These are phyloP conservation scores for Colletotrichum agaves DNA, from an alignment of 2,329 filamentous ascomycete species.

Conservation along the genomic window DNA sequence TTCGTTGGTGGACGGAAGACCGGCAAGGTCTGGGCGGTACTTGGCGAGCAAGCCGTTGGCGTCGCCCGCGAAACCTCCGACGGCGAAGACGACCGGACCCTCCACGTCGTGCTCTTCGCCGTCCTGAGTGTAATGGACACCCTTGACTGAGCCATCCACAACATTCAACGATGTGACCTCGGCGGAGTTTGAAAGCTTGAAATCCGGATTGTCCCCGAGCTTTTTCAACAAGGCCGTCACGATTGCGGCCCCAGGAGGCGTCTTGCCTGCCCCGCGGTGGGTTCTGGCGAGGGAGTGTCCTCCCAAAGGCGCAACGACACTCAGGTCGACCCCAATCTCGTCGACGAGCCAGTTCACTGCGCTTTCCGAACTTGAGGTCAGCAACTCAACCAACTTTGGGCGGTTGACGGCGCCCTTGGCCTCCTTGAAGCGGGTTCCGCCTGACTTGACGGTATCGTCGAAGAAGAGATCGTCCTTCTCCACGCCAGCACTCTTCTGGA, in stretches of 20 bases:
- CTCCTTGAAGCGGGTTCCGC: constrained; percentile 54
- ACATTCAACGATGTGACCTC: constrained; percentile 63
- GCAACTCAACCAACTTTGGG: constrained; percentile 56
- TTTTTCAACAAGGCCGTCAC: constrained; percentile 63
- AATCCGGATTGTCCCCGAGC: constrained; percentile 59
- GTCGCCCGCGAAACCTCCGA: constrained; percentile 72
- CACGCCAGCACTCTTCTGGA: constrained; percentile 56
- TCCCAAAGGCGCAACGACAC: constrained; percentile 67
- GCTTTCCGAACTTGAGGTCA: constrained; percentile 59
- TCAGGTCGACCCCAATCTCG: constrained; percentile 67
- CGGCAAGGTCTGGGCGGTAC: constrained; percentile 68
- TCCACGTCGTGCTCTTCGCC: constrained; percentile 51
- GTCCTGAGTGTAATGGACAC: constrained; percentile 60
- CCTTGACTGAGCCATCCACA: constrained; percentile 52
- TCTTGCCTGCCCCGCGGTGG: constrained; percentile 65
- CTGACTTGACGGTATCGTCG: constrained; percentile 67
- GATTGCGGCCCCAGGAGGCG: constrained; percentile 69
- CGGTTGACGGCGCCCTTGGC: constrained; percentile 46
- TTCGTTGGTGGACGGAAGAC: constrained; percentile 72
- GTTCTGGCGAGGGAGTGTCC: constrained; percentile 68
- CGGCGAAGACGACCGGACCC: constrained; percentile 69
- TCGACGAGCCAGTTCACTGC: constrained; percentile 68
- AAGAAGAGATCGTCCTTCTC: constrained; percentile 57
- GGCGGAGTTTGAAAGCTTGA: constrained; percentile 62
- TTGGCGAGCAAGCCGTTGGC: constrained; percentile 64